Conservation (phyloP, 768 basidiomycete species). For the Psilocybe cubensis region DNA sequence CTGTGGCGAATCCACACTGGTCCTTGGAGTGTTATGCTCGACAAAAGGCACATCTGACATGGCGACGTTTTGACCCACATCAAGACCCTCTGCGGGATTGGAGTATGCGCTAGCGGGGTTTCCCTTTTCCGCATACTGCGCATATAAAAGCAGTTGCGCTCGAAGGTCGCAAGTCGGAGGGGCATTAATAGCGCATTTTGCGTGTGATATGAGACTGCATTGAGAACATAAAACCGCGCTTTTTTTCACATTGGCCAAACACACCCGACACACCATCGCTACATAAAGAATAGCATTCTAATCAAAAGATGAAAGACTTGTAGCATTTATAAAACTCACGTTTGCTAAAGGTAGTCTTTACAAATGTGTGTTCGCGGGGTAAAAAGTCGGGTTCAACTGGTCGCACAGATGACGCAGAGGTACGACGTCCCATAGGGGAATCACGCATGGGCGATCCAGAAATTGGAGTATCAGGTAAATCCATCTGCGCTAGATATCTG, state of each 20-base stretch:
- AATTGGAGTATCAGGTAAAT: constrained; percentile 44
- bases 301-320: not conserved
- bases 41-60: constrained; percentile 62
- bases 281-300: constrained; percentile 15
- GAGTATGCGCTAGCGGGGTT: constrained; percentile 56
- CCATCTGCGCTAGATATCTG: constrained; percentile 54
- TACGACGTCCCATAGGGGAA: constrained; percentile 41
- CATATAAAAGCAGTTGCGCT: constrained; percentile 76
- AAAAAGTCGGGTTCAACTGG: constrained; percentile 53
- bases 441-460: constrained; percentile 40
- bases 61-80: constrained; percentile 45
- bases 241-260: constrained; percentile 79
- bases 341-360: constrained; percentile 92
- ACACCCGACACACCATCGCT: constrained; percentile 91
- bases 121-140: constrained; percentile 76
- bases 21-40: constrained; percentile 47
- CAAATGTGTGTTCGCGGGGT: constrained; percentile 78
- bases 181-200: constrained; percentile 73
- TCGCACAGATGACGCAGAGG: constrained; percentile 42
- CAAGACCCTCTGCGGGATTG: constrained; percentile 52
- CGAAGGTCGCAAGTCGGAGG: constrained; percentile 84
- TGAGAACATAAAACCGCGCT: constrained; percentile 86
- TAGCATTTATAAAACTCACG: constrained; percentile 53
- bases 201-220: constrained; percentile 89
- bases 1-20: constrained; percentile 48